Percentiles rank a stretch among this genome's conserved stretches.
Conservation (phyloP, 176 grass and related monocot genomes). For the Carex scoparia region DNA sequence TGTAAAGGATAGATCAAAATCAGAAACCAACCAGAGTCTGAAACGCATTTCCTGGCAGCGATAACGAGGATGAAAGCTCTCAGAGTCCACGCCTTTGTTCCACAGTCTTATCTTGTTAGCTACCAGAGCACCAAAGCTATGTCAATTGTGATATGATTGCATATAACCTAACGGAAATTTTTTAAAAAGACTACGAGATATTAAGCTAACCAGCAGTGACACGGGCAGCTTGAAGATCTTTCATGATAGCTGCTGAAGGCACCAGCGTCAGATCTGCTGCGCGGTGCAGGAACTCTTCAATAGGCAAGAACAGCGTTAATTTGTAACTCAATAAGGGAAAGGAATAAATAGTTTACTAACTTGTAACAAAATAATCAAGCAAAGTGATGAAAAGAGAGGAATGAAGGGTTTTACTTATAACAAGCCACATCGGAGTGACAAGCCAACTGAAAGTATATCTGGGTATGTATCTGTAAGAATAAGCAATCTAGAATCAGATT, state of each 20-base stretch:
- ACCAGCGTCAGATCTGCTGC: conserved; percentile 80
- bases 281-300: conserved; percentile 74
- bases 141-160: conserved; percentile 22
- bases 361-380: background rate
- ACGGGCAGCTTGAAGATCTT: conserved; percentile 71
- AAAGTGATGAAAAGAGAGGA: background rate
- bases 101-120: conserved; percentile 95
- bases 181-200: background rate
- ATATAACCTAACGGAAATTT: background rate
- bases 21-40: conserved; percentile 44
- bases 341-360: background rate
- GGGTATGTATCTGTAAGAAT: conserved; percentile 73
- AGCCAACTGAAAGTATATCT: conserved; percentile 99
- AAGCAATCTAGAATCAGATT: background rate
- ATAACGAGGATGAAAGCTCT: conserved; percentile 85
- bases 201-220: conserved; percentile 65
- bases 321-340: conserved; percentile 4
- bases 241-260: conserved; percentile 77
- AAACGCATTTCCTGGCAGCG: conserved; percentile 72
- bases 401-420: conserved; percentile 63
- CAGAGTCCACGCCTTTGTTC: conserved; percentile 94
- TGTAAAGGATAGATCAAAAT: background rate
- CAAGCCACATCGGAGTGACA: conserved; percentile 89
- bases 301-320: conserved; percentile 10
- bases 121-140: conserved; percentile 37